Base-by-base conservation (phyloP, 2,329 filamentous ascomycete species). In the Ophiostoma perfectum region DNA sequence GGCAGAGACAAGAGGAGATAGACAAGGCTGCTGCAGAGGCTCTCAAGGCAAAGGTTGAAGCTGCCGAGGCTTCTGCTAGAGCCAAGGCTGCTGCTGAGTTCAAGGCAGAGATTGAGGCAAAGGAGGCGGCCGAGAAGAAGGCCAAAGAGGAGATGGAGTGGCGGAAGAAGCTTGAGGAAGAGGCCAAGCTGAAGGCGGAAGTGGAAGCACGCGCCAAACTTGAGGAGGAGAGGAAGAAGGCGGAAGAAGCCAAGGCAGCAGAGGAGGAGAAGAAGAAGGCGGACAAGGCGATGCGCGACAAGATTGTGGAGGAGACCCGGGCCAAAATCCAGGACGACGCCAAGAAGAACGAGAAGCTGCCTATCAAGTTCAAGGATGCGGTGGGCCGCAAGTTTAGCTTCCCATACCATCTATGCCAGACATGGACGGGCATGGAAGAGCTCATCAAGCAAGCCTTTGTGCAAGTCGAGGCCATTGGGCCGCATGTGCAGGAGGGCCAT, bases 331-430 rank as follows among this genome's bases (percentile, higher is more conserved):
- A 81, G 52, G 81, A 82, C 71, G 80, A 78, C 1, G 75, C 74
- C 14, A 78, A 78, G 71, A 81, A 81, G 72, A 84, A 84, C 70
- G 85, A 88, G 55, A 90, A 92, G 77, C 82, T 88, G 60, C 91
- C 91, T 2, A 91, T 97, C 77, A 89, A 89, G 73, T 96, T 96
- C 80, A 96, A 96, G 78, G 93, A 97, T 76, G 93, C 93, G 0
- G 88, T 97, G 16, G 91, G 92, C 44, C 86, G 93, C 72, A 97
- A 96, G 78, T 97, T 96, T 77, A 95, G 88, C 78, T 97, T 97
- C 75, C 93, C 93, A 1, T 97, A 89, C 79, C 87, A 93, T 71
- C 78, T 96, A 42, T 97, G 93, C 78, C 87, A 88, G 74, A 95
- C 89, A 2, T 96, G 92, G 92, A 81, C 83, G 90, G 90, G 90